Base-by-base conservation (phyloP, 2,329 filamentous ascomycete species). In the Plectosphaerella plurivora region DNA sequence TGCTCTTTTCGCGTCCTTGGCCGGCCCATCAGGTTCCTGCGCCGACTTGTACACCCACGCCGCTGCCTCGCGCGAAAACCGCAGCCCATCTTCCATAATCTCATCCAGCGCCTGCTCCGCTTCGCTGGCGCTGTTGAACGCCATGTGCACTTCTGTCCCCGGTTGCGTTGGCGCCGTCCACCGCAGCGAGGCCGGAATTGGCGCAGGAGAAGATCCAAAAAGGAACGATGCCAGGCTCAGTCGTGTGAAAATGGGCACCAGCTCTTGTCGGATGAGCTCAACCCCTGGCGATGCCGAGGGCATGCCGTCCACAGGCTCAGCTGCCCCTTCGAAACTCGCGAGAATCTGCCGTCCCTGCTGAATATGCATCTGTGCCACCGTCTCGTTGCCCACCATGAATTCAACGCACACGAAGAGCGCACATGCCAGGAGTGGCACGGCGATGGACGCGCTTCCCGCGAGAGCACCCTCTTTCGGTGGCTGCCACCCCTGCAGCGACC, bases 321-420 rank as follows among this genome's bases (percentile, higher is more conserved):
- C 28, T 10, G 28, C 28, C 28, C 28, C 28, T 12, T 20, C n/a
- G 55, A 28, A 65, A 49, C 1, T 60, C 58, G 7, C 64, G 4
- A 76, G 65, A 3, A 76, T 71, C 44, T 71, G 67, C 4, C 73
- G 61, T 8, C 73, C 74, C 54, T 76, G 72, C 15, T 66, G 64
- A 15, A 76, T 72, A 47, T 76, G 74, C 52, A 75, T 63, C 46
- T 74, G 68, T 0, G 77, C 74, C 10, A 72, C 70, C 5, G 63
- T 61, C 44, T 74, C 72, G 53, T 81, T 74, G 37, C 76, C 74
- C 35, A 76, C 75, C 53, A 82, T 67, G 57, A 78, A 78, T 61
- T 82, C 79, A 47, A 81, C 73, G 57, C 77, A 78, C 22, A 77
- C 74, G 55, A 81, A 79, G 20, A 81, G 63, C 1, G 79, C 61